Evolutionary conservation across 768 basidiomycete species (phyloP), one percentile per base, ranked within the genome.

Genomic region (Royoungia palumana): DNA sequence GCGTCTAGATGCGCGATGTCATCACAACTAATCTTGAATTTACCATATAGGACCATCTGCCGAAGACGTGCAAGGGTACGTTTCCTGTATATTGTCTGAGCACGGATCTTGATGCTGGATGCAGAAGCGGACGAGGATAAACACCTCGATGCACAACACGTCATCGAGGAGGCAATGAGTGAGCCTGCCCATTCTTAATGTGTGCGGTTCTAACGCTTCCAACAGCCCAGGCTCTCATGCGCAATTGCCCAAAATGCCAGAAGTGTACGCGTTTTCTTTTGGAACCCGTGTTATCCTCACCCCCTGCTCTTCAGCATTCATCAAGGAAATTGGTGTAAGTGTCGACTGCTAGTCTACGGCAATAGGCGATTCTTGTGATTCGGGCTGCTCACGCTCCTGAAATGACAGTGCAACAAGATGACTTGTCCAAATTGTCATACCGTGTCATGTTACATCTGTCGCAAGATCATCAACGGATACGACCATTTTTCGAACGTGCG

Each of bases 121-220:
- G 13, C 57, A 89, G 91, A 95, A 67, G 71, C 78, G 53, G 85
- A 88, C 51, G 78, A 84, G 12, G 90, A 94, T 63, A 81, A 77
- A 51, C 78, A 81, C 41, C 66, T 94, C 14, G 83, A 90, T 65
- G 83, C 79, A 12, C 76, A 83, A 46, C 92, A 94, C 69, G 65
- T 76, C 2, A 75, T 96, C 24, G 94, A 96, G 63, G 94, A 96
- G 61, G 94, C 93, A 3, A 96, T 96, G 94, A 90, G 89, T 87
- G 36, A 38, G 61, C 25, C 2, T 25, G 77, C 69, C 7, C 30
- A 40, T 45, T 21, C 24, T n/a, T 25, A 44, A 14, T 35, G 2
- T 38, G 22, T 28, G 8, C 27, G 35, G 16, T 35, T 32, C 35
- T 47, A 30, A 55, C 57, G 17, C 53, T 5, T 8, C 25, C 39